Conservation (phyloP, 2,329 filamentous ascomycete genomes). For the Periconia macrospinosa region DNA sequence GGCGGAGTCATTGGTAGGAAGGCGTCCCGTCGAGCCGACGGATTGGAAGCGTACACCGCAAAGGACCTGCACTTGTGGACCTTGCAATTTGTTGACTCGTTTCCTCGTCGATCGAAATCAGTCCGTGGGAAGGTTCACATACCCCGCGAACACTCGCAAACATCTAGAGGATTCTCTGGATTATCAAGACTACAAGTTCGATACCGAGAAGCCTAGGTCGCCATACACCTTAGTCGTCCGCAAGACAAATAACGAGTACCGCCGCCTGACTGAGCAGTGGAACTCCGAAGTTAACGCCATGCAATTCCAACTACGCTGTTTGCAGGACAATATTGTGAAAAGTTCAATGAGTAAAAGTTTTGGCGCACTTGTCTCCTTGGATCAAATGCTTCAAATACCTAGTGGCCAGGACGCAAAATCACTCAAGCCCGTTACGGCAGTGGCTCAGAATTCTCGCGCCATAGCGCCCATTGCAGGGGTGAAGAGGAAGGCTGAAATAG, state of each 20-base stretch:
- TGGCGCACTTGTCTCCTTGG: too few species aligned
- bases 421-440: too few species aligned
- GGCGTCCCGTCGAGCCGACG: slow-evolving; percentile 1
- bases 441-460: too few species aligned
- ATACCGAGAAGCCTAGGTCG: neutral
- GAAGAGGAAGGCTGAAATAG: too few species aligned
- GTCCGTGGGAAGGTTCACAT: slow-evolving; percentile 3
- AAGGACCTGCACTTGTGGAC: slow-evolving; percentile 6
- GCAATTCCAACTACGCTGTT: too few species aligned
- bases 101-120: slow-evolving; percentile 8
- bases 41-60: slow-evolving; percentile 1
- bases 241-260: slow-evolving; percentile 10
- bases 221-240: slow-evolving; percentile 9
- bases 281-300: neutral
- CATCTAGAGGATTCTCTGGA: slow-evolving; percentile 5
- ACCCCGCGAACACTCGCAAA: slow-evolving; percentile 3
- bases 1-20: too few species aligned
- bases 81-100: neutral
- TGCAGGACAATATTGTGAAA: too few species aligned
- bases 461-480: too few species aligned
- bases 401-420: too few species aligned
- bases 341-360: too few species aligned
- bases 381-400: too few species aligned
- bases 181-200: slow-evolving; percentile 6
- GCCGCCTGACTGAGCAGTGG: slow-evolving; percentile 2